Evolutionary conservation across 2,329 filamentous ascomycete species (phyloP), one percentile per base, ranked within the genome.

Genomic region (Apiospora hydei): DNA sequence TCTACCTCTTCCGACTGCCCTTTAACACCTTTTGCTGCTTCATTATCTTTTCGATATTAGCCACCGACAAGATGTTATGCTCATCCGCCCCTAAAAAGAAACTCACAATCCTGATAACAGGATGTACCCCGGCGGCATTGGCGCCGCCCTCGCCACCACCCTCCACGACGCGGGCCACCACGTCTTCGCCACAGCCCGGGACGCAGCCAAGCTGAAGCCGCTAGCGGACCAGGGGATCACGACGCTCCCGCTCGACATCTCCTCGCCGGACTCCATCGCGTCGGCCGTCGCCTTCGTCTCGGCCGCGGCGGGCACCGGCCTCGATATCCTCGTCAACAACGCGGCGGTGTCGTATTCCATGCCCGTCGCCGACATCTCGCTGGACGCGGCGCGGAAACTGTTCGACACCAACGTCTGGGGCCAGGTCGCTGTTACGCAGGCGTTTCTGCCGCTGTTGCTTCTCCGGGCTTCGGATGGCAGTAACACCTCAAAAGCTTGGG

Each of bases 161-260:
- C 57, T 73, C 61, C 70, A 73, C 47, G 26, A 21, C 10, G 68
- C 68, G 6, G 72, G 72, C 11, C 72, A 73, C 44, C 70, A 64
- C 43, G 70, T 72, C 30, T 73, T 43, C 68, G 72, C 72, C 11
- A 70, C 72, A 4, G 72, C 70, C 10, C 72, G 70, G 26, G 53
- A 69, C 49, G 16, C 46, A 6, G 57, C 43, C 7, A 73, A 72
- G 68, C 47, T 73, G 5, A 41, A 49, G 38, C 61, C 51, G 3
- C 70, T 71, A 7, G 51, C 70, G 7, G 67, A 38, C 8, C 21
- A 24, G 38, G 70, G 70, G 10, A 69, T 71, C 26, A 38, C 11
- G 38, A 69, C 70, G 0, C 16, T 71, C 0, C 11, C 64, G 14
- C 66, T 71, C 14, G 70, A 71, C 21, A 51, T 70, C 4, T 43